Percentiles rank a stretch among this genome's conserved stretches.
phyloP scores from a whole-genome alignment of 305 asterid species.

The Fraxinus velutina region DNA sequence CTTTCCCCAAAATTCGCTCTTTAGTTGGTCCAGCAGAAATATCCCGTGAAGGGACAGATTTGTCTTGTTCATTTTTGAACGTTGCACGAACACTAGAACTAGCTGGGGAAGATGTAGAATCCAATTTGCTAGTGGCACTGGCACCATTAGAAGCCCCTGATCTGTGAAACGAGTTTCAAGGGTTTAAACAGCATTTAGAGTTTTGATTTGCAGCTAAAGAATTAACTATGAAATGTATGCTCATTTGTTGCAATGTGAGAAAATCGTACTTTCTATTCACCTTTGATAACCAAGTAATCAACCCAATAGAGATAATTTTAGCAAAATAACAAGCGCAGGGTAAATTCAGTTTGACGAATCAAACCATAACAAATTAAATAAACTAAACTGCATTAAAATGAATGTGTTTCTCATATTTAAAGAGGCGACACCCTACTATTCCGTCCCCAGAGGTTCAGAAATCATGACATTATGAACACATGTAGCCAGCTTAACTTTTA shows the following conservation, averaged over 20 bases:
- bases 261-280: background rate
- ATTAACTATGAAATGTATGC: background rate
- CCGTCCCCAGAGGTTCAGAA: background rate
- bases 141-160: constrained; percentile 47
- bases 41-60: constrained; percentile 57
- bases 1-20: constrained; percentile 70
- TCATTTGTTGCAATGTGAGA: background rate
- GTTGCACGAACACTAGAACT: constrained; percentile 55
- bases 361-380: background rate
- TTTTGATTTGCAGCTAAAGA: background rate
- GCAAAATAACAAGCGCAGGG: constrained; percentile 3
- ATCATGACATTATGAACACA: background rate
- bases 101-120: constrained; percentile 59
- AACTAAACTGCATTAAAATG: background rate
- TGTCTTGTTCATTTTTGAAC: constrained; percentile 73
- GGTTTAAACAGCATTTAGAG: constrained; percentile 7
- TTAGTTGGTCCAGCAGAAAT: constrained; percentile 54
- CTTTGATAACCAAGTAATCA: constrained; percentile 12
- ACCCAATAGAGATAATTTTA: constrained; percentile 12
- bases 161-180: constrained; percentile 44
- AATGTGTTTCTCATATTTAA: background rate
- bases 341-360: constrained; percentile 8
- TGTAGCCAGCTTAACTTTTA: background rate
- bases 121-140: constrained; percentile 53
- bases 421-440: background rate